phyloP scores from a whole-genome alignment of 306 rosid species.

The Geum urbanum region DNA sequence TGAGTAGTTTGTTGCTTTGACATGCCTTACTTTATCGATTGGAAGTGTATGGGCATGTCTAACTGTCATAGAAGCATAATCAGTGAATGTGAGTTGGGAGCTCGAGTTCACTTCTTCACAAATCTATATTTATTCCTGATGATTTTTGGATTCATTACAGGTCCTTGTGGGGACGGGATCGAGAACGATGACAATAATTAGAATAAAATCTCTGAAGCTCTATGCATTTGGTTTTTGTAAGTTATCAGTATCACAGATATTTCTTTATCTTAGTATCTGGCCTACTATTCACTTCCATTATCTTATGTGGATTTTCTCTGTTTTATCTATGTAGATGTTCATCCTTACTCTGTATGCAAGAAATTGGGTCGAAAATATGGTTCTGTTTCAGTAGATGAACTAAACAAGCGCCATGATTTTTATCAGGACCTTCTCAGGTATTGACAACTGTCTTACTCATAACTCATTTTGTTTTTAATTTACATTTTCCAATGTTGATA shows the following conservation, averaged over 20 bases:
- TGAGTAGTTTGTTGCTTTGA: background rate
- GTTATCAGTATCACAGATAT: conserved; percentile 30
- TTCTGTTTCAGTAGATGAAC: conserved; percentile 61
- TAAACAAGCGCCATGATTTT: conserved; percentile 50
- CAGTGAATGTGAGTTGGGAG: background rate
- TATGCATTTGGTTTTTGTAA: conserved; percentile 98
- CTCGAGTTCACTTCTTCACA: conserved; percentile 11
- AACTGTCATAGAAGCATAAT: background rate
- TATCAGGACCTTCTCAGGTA: conserved; percentile 95
- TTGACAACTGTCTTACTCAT: conserved; percentile 19
- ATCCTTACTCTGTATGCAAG: conserved; percentile 72
- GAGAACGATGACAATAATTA: conserved; percentile 69
- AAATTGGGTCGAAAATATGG: conserved; percentile 86
- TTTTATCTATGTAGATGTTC: conserved; percentile 56
- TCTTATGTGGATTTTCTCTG: background rate
- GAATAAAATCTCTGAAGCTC: conserved; percentile 74
- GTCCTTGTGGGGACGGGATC: conserved; percentile 94
- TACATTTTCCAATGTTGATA: background rate
- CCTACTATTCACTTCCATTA: conserved; percentile 14
- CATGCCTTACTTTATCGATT: background rate
- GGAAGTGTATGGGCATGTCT: background rate
- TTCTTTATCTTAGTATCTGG: conserved; percentile 18
- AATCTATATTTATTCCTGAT: conserved; percentile 2
- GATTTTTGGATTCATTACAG: conserved; percentile 40
- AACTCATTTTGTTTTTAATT: background rate